Base-by-base conservation (phyloP, 2,329 filamentous ascomycete genomes). In the Ophiostoma pallidulum region DNA sequence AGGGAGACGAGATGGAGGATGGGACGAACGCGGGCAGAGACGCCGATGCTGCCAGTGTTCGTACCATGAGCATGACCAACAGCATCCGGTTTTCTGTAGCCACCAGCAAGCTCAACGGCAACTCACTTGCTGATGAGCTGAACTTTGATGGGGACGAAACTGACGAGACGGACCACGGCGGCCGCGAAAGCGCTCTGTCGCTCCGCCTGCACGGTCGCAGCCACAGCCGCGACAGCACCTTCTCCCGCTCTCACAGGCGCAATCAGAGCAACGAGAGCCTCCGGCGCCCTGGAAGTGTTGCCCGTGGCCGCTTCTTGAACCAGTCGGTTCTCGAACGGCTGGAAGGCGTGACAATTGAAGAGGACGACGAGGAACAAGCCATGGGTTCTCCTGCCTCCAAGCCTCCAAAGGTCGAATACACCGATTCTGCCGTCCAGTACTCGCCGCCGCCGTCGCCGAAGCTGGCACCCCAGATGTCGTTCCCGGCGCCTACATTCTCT, bases 121-220 rank as follows among this genome's bases (percentile, higher is more conserved):
- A 88, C 50, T 94, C 84, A 53, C 72, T 98, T 35, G 92, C 92
- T 1, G 90, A 97, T 57, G 92, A 98, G 66, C 74, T 98, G 47
- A 82, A 86, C 52, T 85, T 95, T 52, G 86, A 90, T 49, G 84
- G 86, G 51, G 86, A 91, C 48, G 86, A 90, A 28, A 73, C 78
- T 37, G 76, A 79, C 47, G 70, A 85, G 53, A 83, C 84, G 31
- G 82, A 90, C 53, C 75, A 82, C 38, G 84, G 87, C 42, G 81
- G 82, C 2, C 77, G 80, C 32, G 76, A 82, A 48, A 84, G 78
- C 52, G 70, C 72, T 14, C 57, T 80, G 41, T 82, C 79, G 3
- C 65, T 67, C 48, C 58, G 64, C 40, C 64, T 66, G 16, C 78
- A 79, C 54, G 64, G 63, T 31, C 72, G 78, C 24, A 77, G 69